These are phyloP conservation scores for Microbotryum violaceum DNA, from an alignment of 1,284 basidiomycete species.

Conservation along the genomic window DNA sequence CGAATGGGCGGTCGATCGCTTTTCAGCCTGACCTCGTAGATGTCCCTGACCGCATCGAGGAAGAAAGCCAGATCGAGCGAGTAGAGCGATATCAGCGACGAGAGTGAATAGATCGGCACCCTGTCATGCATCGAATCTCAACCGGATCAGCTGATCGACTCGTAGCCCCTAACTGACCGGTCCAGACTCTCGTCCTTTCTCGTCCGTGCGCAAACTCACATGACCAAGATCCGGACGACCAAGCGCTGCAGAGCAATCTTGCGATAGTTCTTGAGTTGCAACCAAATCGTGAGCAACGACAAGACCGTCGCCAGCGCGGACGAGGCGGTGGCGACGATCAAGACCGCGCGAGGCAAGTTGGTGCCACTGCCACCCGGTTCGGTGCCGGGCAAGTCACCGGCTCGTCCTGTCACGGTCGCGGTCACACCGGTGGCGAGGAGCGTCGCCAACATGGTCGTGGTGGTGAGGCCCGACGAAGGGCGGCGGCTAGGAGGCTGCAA, in stretches of 20 bases:
- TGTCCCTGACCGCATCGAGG: slow-evolving; percentile 87
- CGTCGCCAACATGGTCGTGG: background rate
- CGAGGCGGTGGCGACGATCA: slow-evolving; percentile 27
- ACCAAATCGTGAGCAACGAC: slow-evolving; percentile 70
- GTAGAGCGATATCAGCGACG: slow-evolving; percentile 87
- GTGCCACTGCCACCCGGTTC: slow-evolving; percentile 13
- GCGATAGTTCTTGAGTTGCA: slow-evolving; percentile 67
- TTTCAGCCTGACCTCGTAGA: slow-evolving; percentile 89
- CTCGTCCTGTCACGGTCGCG: background rate
- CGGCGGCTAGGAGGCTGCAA: too few relatives aligned
- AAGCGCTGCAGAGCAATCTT: slow-evolving; percentile 52
- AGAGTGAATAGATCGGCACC: slow-evolving; percentile 84
- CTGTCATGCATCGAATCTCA: slow-evolving; percentile 28
- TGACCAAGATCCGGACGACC: slow-evolving; percentile 92
- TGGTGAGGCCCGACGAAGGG: background rate
- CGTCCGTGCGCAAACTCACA: slow-evolving; percentile 47
- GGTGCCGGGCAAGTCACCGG: background rate
- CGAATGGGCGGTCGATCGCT: background rate
- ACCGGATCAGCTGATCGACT: background rate
- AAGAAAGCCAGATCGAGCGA: slow-evolving; percentile 92
- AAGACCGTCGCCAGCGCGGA: slow-evolving; percentile 57
- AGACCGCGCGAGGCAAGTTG: slow-evolving; percentile 25
- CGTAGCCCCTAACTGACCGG: background rate
- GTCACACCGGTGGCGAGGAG: background rate
- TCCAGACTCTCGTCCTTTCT: background rate